A percentile compares a stretch with the other conserved stretches of the same genome.
phyloP scores from a whole-genome alignment of 306 rosid genomes.

The Ammopiptanthus mongolicus region DNA sequence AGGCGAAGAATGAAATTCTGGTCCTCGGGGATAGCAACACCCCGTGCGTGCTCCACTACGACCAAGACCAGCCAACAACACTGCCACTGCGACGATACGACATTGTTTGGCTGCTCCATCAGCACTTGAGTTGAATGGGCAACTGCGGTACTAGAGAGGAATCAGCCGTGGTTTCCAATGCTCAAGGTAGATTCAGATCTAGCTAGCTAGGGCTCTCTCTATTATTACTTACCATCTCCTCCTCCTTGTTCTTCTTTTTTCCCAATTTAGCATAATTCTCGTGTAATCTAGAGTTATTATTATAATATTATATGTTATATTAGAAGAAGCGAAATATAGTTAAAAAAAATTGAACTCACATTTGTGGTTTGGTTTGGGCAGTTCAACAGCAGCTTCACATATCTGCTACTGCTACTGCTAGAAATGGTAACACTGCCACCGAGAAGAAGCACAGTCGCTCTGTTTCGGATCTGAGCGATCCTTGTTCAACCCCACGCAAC shows the following conservation, averaged over 20 bases:
- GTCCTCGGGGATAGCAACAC: slow-evolving; percentile 21
- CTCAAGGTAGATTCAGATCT: slow-evolving; percentile 89
- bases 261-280: too few relatives aligned
- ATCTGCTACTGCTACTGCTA: slow-evolving; percentile 32
- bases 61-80: neutral
- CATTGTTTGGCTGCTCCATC: slow-evolving; percentile 1
- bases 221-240: too few relatives aligned
- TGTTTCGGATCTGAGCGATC: slow-evolving; percentile 90
- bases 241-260: too few relatives aligned
- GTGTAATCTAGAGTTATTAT: too few relatives aligned
- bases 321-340: too few relatives aligned
- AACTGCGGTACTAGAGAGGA: slow-evolving; percentile 98
- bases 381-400: slow-evolving; percentile 83
- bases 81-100: neutral
- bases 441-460: slow-evolving; percentile 58
- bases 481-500: slow-evolving; percentile 73
- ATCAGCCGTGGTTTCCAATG: slow-evolving; percentile 88
- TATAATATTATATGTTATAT: too few relatives aligned
- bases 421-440: neutral
- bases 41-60: neutral
- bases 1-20: slow-evolving; percentile 41
- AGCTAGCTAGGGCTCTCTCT: slow-evolving; percentile 13
- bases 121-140: slow-evolving; percentile 70
- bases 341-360: neutral
- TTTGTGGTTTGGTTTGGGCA: slow-evolving; percentile 18